Evolutionary conservation across 2,329 filamentous ascomycete genomes (phyloP).

Genomic region (Intubia oerlemansii): DNA sequence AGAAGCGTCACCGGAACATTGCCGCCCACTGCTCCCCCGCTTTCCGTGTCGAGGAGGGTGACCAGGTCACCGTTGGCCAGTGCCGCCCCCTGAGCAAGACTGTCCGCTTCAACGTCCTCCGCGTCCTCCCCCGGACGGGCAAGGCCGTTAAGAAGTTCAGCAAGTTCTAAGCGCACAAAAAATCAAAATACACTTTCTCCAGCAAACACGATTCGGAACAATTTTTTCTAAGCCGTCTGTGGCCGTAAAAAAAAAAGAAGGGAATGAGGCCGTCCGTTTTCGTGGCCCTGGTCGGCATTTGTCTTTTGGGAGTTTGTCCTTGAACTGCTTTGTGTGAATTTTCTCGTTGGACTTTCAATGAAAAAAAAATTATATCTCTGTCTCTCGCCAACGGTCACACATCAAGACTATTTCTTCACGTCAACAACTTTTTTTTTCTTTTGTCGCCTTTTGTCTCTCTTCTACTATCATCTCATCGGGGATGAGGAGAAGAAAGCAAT

Average conservation of each 20-base stretch:
- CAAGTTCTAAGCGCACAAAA: slow-evolving; percentile 62
- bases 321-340: too few species aligned
- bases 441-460: slow-evolving; percentile 1
- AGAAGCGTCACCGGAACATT: slow-evolving; percentile 99
- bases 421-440: slow-evolving; percentile 2
- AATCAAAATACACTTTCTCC: slow-evolving; percentile 2
- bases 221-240: too few species aligned
- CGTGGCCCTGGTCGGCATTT: too few species aligned
- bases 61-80: slow-evolving; percentile 98
- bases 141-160: slow-evolving; percentile 94
- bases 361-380: too few species aligned
- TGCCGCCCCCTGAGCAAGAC: slow-evolving; percentile 99
- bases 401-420: too few species aligned
- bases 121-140: slow-evolving; percentile 90
- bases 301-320: too few species aligned
- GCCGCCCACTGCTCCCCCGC: slow-evolving; percentile 96
- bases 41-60: slow-evolving; percentile 99
- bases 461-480: background rate
- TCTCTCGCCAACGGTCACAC: too few species aligned
- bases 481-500: too few species aligned
- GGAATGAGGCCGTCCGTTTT: too few species aligned
- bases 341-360: too few species aligned
- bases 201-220: too few species aligned
- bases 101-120: slow-evolving; percentile 99
- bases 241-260: slow-evolving; percentile 1